Evolutionary conservation across 2,329 filamentous ascomycete species (phyloP), one percentile per base, ranked within the genome.

Genomic region (Arthrobotrys pseudoclavata): DNA sequence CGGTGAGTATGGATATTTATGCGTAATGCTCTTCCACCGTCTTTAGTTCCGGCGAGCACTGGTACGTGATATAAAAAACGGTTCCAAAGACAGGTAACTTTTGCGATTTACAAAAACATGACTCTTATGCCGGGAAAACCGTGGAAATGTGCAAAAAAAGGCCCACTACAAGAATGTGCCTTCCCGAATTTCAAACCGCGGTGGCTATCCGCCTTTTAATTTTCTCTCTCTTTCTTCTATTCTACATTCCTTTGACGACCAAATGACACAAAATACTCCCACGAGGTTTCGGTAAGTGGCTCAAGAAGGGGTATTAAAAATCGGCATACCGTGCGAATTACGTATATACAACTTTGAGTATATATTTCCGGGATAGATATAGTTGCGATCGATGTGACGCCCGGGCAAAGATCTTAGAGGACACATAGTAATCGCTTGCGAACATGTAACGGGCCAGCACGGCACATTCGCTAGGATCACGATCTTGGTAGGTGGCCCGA

Each of bases 61-160:
- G 50, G 50, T 53, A 53, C 31, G 50, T 53, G 50, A 31, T 31
- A 53, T 29, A 22, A n/a, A 52, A 29, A 29, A 29, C 6, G 29
- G 9, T 10, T 24, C 3, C 47, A 50, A 24, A 50, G 18, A 50
- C 13, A 18, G 42, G 2, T 1, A n/a, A 13, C n/a, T n/a, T n/a
- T n/a, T n/a, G n/a, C n/a, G n/a, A n/a, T n/a, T n/a, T n/a, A 20
- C 13, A 6, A 20, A 20, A 47, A 3, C n/a, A 18, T 20, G n/a
- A 20, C n/a, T 47, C 42, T 9, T 3, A 47, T 20, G 42, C 42
- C 4, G 18, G 47, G 15, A 2, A 50, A 50, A 22, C 47, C 47
- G 26, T 24, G 47, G 47, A 50, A 50, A 50, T 24, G 9, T 48
- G 45, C 40, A n/a, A 42, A 42, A n/a, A 18, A 18, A 18, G 13